Conservation (phyloP, 2,329 filamentous ascomycete genomes). For the Corniculantispora saksenae region DNA sequence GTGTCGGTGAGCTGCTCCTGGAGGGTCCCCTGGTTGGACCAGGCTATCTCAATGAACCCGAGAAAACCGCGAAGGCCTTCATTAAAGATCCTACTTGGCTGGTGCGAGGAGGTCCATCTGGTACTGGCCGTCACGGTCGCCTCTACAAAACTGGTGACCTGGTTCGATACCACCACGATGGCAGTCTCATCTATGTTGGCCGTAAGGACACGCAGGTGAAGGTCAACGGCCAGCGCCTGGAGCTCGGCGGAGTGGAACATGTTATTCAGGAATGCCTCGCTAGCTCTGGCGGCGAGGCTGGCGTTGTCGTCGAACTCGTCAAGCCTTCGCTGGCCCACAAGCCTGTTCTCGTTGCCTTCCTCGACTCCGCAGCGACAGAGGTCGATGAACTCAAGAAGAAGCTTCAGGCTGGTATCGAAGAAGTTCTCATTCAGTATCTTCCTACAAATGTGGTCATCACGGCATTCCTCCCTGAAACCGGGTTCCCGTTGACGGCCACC, state of each 20-base stretch:
- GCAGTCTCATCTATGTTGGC: constrained; percentile 41
- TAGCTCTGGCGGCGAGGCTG: not conserved
- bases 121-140: constrained; percentile 23
- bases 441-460: constrained; percentile 22
- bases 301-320: constrained; percentile 11
- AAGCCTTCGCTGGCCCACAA: not conserved
- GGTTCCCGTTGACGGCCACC: constrained; percentile 20
- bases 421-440: constrained; percentile 21
- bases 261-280: constrained; percentile 1
- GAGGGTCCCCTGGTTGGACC: constrained; percentile 29
- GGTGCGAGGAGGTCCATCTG: not conserved
- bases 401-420: constrained; percentile 28
- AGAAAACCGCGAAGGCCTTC: constrained; percentile 30
- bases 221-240: constrained; percentile 53
- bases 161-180: constrained; percentile 31
- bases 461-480: constrained; percentile 24
- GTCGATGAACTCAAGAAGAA: not conserved
- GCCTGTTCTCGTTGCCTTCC: constrained; percentile 4
- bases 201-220: constrained; percentile 57
- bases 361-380: not conserved
- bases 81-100: constrained; percentile 44
- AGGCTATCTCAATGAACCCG: constrained; percentile 27
- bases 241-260: constrained; percentile 30
- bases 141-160: constrained; percentile 24
- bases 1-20: constrained; percentile 30